These are phyloP conservation scores for Jimgerdemannia lactiflua DNA, from an alignment of 192 early-diverging fungal species.

Conservation along the genomic window DNA sequence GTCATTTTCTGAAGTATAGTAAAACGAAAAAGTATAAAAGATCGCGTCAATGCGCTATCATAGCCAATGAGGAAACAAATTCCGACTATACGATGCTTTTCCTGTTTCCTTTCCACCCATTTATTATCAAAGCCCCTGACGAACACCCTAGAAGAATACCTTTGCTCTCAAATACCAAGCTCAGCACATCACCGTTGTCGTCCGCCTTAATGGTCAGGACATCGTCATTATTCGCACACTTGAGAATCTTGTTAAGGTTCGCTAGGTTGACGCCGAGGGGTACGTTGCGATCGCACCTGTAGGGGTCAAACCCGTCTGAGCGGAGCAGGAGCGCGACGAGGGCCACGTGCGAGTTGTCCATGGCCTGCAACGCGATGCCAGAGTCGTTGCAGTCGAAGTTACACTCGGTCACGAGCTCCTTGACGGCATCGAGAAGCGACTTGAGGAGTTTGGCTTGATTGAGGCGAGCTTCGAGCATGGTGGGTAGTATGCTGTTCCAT, in stretches of 20 bases:
- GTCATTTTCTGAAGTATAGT: slow-evolving; percentile 44
- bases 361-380: slow-evolving; percentile 95
- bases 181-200: slow-evolving; percentile 80
- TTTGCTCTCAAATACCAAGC: slow-evolving; percentile 71
- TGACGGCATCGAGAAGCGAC: slow-evolving; percentile 94
- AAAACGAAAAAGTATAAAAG: slow-evolving; percentile 5
- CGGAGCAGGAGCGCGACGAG: slow-evolving; percentile 84
- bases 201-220: slow-evolving; percentile 88
- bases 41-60: background rate
- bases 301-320: slow-evolving; percentile 79
- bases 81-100: background rate
- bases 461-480: slow-evolving; percentile 94
- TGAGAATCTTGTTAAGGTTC: slow-evolving; percentile 89
- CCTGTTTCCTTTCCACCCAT: background rate
- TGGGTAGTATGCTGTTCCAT: background rate
- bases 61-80: background rate
- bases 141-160: slow-evolving; percentile 21
- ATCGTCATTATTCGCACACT: slow-evolving; percentile 91
- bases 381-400: slow-evolving; percentile 98
- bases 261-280: slow-evolving; percentile 88
- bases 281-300: slow-evolving; percentile 88
- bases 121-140: background rate
- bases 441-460: slow-evolving; percentile 86
- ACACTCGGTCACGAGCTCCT: slow-evolving; percentile 94
- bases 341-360: slow-evolving; percentile 99